phyloP scores from a whole-genome alignment of 2,329 filamentous ascomycete species.

The Colletotrichum orbiculare region DNA sequence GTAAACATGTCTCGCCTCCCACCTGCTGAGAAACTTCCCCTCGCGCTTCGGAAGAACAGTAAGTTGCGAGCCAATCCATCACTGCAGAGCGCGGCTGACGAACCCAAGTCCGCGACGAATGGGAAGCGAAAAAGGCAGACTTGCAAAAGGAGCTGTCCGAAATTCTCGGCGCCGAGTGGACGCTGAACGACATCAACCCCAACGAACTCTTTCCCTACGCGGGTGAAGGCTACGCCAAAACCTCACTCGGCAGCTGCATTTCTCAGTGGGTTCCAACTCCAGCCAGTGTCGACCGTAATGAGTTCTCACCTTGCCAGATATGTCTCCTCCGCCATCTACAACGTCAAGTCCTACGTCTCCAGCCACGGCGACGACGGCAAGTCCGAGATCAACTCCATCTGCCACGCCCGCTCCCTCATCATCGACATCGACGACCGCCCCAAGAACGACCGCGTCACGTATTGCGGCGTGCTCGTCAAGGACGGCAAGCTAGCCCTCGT shows the following conservation, averaged over 20 bases:
- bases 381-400: slow-evolving; percentile 61
- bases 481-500: slow-evolving; percentile 58
- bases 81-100: slow-evolving; percentile 13
- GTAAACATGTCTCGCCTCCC: slow-evolving; percentile 50
- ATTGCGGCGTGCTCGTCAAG: slow-evolving; percentile 56
- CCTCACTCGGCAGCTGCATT: slow-evolving; percentile 57
- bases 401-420: slow-evolving; percentile 54
- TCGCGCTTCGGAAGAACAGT: slow-evolving; percentile 65
- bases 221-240: slow-evolving; percentile 52
- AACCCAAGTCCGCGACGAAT: slow-evolving; percentile 61
- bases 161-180: slow-evolving; percentile 60
- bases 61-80: slow-evolving; percentile 34
- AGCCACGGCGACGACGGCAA: slow-evolving; percentile 51
- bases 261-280: slow-evolving; percentile 46
- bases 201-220: slow-evolving; percentile 60
- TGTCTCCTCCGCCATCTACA: slow-evolving; percentile 52
- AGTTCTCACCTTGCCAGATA: slow-evolving; percentile 49
- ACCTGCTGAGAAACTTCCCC: slow-evolving; percentile 61
- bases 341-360: slow-evolving; percentile 52
- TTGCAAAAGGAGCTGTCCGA: slow-evolving; percentile 57
- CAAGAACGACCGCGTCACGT: slow-evolving; percentile 51
- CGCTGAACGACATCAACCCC: slow-evolving; percentile 57
- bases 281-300: background rate
- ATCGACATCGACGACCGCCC: slow-evolving; percentile 57
- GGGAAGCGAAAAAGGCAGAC: slow-evolving; percentile 58